Conservation (phyloP, 83 land plant species). For the Larix sibirica region DNA sequence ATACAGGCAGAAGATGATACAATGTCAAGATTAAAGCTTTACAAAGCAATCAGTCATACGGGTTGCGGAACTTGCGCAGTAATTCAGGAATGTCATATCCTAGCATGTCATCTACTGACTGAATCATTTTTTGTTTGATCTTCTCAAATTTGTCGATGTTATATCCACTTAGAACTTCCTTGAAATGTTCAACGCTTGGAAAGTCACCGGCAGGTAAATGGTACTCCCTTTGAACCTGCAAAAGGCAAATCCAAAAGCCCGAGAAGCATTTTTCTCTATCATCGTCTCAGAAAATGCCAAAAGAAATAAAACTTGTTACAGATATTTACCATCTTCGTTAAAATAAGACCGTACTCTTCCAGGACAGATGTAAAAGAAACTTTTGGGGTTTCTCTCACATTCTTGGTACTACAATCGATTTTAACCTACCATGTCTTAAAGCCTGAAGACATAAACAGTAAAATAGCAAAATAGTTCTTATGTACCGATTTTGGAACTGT, state of each 20-base stretch:
- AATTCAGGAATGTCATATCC: constrained; percentile 91
- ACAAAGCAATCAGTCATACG: constrained; percentile 59
- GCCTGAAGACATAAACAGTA: too few species aligned
- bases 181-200: constrained; percentile 81
- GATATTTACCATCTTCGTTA: too few species aligned
- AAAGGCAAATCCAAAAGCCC: constrained; percentile 4
- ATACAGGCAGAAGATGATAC: not conserved
- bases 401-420: too few species aligned
- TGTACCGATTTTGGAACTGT: too few species aligned
- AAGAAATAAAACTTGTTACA: too few species aligned
- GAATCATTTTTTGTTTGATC: constrained; percentile 89
- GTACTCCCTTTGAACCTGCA: constrained; percentile 85
- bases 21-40: not conserved
- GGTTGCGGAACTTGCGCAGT: constrained; percentile 83
- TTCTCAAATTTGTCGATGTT: constrained; percentile 94
- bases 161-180: constrained; percentile 71
- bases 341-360: too few species aligned
- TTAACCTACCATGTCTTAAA: too few species aligned
- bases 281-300: too few species aligned
- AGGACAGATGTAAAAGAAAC: too few species aligned
- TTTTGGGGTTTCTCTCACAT: too few species aligned
- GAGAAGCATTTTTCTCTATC: too few species aligned
- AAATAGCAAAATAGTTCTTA: too few species aligned
- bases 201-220: constrained; percentile 92
- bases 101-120: constrained; percentile 94